Evolutionary conservation across 2,329 filamentous ascomycete genomes (phyloP).

Genomic region (Meredithiella fracta): DNA sequence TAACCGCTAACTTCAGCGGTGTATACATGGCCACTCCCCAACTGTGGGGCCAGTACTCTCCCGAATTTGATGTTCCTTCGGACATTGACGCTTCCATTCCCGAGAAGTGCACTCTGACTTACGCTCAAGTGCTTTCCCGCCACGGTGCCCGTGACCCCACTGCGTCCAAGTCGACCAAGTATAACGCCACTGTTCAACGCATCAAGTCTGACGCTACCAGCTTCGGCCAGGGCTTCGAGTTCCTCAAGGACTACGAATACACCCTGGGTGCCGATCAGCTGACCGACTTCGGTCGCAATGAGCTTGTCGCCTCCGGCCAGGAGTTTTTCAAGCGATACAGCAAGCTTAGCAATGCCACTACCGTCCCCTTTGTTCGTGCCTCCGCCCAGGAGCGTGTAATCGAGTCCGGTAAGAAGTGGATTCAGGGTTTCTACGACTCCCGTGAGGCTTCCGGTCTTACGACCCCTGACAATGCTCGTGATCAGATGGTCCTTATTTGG

Average conservation of each 20-base stretch:
- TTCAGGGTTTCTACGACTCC: slow-evolving; percentile 48
- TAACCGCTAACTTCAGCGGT: slow-evolving; percentile 3
- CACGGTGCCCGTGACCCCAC: slow-evolving; percentile 79
- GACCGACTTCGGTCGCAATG: slow-evolving; percentile 46
- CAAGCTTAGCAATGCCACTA: slow-evolving; percentile 30
- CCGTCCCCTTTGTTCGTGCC: slow-evolving; percentile 53
- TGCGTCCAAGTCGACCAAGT: slow-evolving; percentile 43
- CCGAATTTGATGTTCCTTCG: slow-evolving; percentile 62
- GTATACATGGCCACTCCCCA: slow-evolving; percentile 7
- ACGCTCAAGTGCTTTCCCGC: slow-evolving; percentile 65
- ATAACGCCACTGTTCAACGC: slow-evolving; percentile 45
- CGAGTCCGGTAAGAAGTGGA: slow-evolving; percentile 59
- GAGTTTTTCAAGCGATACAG: slow-evolving; percentile 63
- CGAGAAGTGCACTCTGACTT: slow-evolving; percentile 53
- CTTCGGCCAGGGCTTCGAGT: slow-evolving; percentile 49
- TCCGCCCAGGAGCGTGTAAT: slow-evolving; percentile 56
- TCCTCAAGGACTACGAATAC: slow-evolving; percentile 58
- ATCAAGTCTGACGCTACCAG: slow-evolving; percentile 42
- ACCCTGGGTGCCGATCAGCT: slow-evolving; percentile 52
- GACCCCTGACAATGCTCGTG: slow-evolving; percentile 29
- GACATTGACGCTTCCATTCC: slow-evolving; percentile 45
- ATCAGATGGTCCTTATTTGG: slow-evolving; percentile 48
- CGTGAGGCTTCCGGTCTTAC: slow-evolving; percentile 24
- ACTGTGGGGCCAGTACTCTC: slow-evolving; percentile 76
- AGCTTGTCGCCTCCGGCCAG: slow-evolving; percentile 58